Percentiles rank a stretch among this genome's conserved stretches.
phyloP scores from a whole-genome alignment of 2,329 filamentous ascomycete species.

The Coniochaeta sp. region DNA sequence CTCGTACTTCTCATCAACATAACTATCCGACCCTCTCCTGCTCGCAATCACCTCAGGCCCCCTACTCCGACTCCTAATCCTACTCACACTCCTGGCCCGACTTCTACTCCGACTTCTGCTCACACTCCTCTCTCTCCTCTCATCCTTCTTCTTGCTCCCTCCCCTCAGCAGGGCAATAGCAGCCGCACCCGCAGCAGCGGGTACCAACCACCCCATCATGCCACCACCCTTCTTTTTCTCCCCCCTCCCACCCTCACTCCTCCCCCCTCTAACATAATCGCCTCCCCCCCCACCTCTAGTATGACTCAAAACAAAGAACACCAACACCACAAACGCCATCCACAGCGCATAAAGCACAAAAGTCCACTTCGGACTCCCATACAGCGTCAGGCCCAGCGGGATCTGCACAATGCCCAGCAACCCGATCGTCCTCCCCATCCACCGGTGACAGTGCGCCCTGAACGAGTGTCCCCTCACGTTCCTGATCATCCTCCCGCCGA shows the following conservation, averaged over 20 bases:
- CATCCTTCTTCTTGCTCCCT: conserved; percentile 31
- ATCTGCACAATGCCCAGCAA: conserved; percentile 82
- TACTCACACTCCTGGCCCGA: conserved; percentile 27
- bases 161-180: conserved; percentile 37
- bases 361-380: conserved; percentile 77
- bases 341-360: conserved; percentile 84
- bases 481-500: conserved; percentile 60
- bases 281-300: conserved; percentile 49
- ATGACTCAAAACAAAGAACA: conserved; percentile 78
- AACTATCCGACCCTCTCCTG: conserved; percentile 47
- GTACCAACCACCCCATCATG: conserved; percentile 39
- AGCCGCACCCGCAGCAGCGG: conserved; percentile 45
- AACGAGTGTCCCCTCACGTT: conserved; percentile 42
- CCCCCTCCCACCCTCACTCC: conserved; percentile 40
- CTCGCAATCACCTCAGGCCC: conserved; percentile 46
- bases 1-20: conserved; percentile 61
- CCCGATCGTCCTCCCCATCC: conserved; percentile 72
- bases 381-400: conserved; percentile 81
- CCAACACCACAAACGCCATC: conserved; percentile 62
- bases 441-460: conserved; percentile 70
- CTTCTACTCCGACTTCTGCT: conserved; percentile 34
- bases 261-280: conserved; percentile 46
- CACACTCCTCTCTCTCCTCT: conserved; percentile 20
- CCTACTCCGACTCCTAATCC: conserved; percentile 27
- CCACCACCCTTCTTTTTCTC: conserved; percentile 30